Percentiles rank a stretch among this genome's conserved stretches.
Evolutionary conservation across 2,329 filamentous ascomycete genomes (phyloP).

Genomic region (Drechslerella dactyloides): DNA sequence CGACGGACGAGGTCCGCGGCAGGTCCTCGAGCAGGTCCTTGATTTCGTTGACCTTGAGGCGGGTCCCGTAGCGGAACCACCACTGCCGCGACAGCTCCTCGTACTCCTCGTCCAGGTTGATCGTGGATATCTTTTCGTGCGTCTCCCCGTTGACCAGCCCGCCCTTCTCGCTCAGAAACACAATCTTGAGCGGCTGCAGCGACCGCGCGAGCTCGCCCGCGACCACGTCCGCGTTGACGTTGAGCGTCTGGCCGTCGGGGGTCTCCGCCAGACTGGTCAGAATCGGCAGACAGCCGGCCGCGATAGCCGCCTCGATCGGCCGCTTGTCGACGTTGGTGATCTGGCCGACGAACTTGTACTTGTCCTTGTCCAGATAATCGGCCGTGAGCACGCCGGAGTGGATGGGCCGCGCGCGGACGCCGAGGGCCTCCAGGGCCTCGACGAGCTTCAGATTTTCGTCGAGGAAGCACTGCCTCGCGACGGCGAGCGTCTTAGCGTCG

Average conservation of each 20-base stretch:
- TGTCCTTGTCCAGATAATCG: conserved; percentile 94
- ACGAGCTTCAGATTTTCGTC: conserved; percentile 94
- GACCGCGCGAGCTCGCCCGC: conserved; percentile 89
- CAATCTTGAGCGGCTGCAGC: conserved; percentile 92
- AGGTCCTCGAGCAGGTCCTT: conserved; percentile 89
- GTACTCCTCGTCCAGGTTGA: conserved; percentile 96
- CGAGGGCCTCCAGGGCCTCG: conserved; percentile 85
- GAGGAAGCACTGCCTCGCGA: conserved; percentile 90
- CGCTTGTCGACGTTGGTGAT: conserved; percentile 89
- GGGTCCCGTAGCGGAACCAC: conserved; percentile 93
- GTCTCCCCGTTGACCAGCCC: conserved; percentile 91
- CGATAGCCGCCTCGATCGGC: conserved; percentile 88
- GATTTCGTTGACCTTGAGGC: conserved; percentile 96
- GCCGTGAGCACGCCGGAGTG: conserved; percentile 88
- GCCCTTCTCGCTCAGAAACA: conserved; percentile 98
- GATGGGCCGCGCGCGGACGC: conserved; percentile 85
- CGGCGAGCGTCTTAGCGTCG: conserved; percentile 88
- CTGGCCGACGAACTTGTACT: conserved; percentile 94
- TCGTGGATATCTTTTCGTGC: conserved; percentile 93
- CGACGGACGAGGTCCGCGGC: conserved; percentile 89
- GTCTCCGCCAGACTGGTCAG: conserved; percentile 97
- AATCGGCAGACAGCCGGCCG: conserved; percentile 88
- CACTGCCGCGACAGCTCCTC: conserved; percentile 89
- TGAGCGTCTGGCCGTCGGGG: conserved; percentile 86
- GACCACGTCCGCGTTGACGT: conserved; percentile 97